Conservation (phyloP, 306 rosid genomes). For the Pterocarpus santalinus region DNA sequence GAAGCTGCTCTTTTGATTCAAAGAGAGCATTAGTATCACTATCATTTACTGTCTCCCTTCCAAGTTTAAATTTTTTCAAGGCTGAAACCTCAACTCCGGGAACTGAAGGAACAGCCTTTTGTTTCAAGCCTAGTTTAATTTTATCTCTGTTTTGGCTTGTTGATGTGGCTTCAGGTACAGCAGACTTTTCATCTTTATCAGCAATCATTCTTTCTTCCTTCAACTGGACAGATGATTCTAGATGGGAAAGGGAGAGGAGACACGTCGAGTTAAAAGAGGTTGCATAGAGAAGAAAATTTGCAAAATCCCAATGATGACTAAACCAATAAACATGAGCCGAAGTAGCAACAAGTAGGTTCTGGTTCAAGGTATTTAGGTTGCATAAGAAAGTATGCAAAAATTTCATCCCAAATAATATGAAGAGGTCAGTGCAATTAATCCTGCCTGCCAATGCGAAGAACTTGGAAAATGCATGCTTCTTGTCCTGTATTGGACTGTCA, state of each 20-base stretch:
- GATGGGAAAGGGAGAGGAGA: conserved; percentile 26
- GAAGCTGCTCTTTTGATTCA: conserved; percentile 62
- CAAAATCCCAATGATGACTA: conserved; percentile 27
- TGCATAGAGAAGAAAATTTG: not conserved
- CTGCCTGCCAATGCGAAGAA: conserved; percentile 19
- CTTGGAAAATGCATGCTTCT: conserved; percentile 30
- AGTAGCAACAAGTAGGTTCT: conserved; percentile 31
- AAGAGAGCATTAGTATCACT: conserved; percentile 43
- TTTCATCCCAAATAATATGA: not conserved
- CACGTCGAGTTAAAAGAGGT: conserved; percentile 24
- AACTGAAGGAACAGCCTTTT: conserved; percentile 46
- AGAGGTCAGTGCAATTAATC: not conserved
- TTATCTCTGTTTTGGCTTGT: conserved; percentile 67
- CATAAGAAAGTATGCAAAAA: not conserved
- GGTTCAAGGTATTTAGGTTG: conserved; percentile 10
- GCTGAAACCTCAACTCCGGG: conserved; percentile 60
- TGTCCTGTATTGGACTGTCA: not conserved
- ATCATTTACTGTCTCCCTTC: conserved; percentile 57
- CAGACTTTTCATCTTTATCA: conserved; percentile 64
- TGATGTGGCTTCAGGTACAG: conserved; percentile 71
- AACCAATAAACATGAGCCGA: not conserved
- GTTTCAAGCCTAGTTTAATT: conserved; percentile 55
- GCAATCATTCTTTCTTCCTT: conserved; percentile 63
- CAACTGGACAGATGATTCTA: conserved; percentile 78
- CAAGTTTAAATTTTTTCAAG: conserved; percentile 69